Percentiles rank a stretch among this genome's conserved stretches.
Conservation (phyloP, 441 rosid species). For the Hura crepitans region DNA sequence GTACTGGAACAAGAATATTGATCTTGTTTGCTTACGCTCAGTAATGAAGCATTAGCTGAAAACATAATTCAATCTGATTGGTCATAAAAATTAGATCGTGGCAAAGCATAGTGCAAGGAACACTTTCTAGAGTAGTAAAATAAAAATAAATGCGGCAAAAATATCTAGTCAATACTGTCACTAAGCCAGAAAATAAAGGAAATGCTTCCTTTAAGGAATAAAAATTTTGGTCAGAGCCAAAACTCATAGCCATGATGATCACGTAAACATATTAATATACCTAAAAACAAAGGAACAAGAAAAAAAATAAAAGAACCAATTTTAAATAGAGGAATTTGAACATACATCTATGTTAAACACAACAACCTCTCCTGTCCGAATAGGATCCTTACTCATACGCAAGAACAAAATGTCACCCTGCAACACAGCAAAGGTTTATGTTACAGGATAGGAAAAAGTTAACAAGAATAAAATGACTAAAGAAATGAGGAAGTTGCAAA, state of each 20-base stretch:
- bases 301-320: background rate
- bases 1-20: background rate
- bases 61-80: background rate
- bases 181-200: background rate
- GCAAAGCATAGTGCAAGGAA: background rate
- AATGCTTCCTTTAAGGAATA: background rate
- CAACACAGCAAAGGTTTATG: conserved; percentile 7
- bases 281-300: background rate
- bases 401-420: conserved; percentile 90
- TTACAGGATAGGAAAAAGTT: background rate
- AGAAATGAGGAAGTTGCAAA: background rate
- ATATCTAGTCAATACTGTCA: background rate
- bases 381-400: conserved; percentile 65
- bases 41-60: background rate
- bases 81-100: background rate
- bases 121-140: background rate
- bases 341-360: conserved; percentile 71
- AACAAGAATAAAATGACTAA: background rate
- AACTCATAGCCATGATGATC: background rate
- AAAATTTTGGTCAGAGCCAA: background rate
- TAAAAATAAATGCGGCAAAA: background rate
- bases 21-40: background rate
- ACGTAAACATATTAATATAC: background rate
- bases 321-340: background rate
- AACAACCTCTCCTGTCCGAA: conserved; percentile 79